Evolutionary conservation across 441 rosid species (phyloP).

Genomic region (Sinapis alba): DNA sequence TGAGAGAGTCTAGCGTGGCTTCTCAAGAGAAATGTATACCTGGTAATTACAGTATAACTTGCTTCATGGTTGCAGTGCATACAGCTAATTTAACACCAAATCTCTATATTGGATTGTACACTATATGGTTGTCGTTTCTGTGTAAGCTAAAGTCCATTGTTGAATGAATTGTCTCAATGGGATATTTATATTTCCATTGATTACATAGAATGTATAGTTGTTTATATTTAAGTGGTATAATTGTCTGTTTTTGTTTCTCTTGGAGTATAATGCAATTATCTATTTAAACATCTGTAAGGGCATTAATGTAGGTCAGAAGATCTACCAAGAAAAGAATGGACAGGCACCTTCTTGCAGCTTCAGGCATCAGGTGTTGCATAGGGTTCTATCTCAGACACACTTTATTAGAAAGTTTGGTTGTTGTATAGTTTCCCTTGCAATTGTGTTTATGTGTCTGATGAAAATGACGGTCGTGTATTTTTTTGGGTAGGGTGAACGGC

Average conservation of each 20-base stretch:
- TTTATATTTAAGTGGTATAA: not conserved
- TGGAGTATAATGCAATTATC: not conserved
- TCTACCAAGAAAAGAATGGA: slow-evolving; percentile 39
- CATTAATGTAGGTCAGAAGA: slow-evolving; percentile 37
- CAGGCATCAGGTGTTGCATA: slow-evolving; percentile 56
- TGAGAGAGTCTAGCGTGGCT: slow-evolving; percentile 11
- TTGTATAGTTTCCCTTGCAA: not conserved
- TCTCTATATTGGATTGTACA: not conserved
- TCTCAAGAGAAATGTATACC: slow-evolving; percentile 21
- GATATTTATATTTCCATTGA: not conserved
- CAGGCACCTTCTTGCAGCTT: slow-evolving; percentile 51
- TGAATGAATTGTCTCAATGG: not conserved
- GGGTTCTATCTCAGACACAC: slow-evolving; percentile 1
- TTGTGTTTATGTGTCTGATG: not conserved
- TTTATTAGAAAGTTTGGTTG: not conserved
- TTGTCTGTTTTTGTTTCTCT: not conserved
- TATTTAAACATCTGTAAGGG: slow-evolving; percentile 8
- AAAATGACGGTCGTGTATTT: not conserved
- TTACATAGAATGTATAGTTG: not conserved
- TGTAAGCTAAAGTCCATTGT: not conserved
- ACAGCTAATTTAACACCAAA: not conserved
- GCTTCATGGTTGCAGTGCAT: slow-evolving; percentile 14
- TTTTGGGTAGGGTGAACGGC: slow-evolving; percentile 50
- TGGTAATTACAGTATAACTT: slow-evolving; percentile 19
- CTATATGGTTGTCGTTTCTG: slow-evolving; percentile 7